phyloP scores from a whole-genome alignment of 2,329 filamentous ascomycete genomes.

The Ambrosiella xylebori region DNA sequence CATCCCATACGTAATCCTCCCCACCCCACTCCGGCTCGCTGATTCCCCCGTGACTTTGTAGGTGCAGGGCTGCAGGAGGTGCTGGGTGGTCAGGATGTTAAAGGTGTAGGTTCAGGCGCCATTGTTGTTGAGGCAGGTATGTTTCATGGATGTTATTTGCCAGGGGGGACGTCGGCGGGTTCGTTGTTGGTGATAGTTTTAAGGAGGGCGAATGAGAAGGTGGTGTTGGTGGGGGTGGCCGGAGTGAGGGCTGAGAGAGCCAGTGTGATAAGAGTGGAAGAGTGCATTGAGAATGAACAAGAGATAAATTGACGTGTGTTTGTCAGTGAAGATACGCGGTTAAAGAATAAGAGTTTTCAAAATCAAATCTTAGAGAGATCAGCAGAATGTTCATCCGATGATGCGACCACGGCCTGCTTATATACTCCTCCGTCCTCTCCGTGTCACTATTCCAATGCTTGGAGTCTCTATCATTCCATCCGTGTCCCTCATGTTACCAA shows the following conservation, averaged over 20 bases:
- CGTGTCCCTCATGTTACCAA: too few relatives aligned
- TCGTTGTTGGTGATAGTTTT: background rate
- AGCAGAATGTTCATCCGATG: background rate
- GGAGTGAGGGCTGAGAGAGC: background rate
- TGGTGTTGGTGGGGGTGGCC: background rate
- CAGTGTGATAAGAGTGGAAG: background rate
- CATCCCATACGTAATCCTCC: constrained; percentile 25
- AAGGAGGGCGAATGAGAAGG: background rate
- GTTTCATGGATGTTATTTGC: constrained; percentile 26
- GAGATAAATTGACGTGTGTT: background rate
- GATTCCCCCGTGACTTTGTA: background rate
- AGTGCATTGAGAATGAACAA: background rate
- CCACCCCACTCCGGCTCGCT: background rate
- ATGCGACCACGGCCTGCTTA: too few relatives aligned
- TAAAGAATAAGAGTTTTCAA: background rate
- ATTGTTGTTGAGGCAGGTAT: constrained; percentile 24
- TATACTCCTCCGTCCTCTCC: too few relatives aligned
- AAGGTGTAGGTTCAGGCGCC: constrained; percentile 28
- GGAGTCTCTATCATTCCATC: too few relatives aligned
- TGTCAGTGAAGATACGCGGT: background rate
- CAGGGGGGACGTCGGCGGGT: constrained; percentile 21
- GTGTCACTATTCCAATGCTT: too few relatives aligned
- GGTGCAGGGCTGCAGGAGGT: constrained; percentile 12
- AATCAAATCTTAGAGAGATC: background rate
- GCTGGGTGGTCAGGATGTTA: constrained; percentile 23